A percentile compares a stretch with the other conserved stretches of the same genome.
These are phyloP conservation scores for Neoarthrinium moseri DNA, from an alignment of 2,329 filamentous ascomycete species.

Conservation along the genomic window DNA sequence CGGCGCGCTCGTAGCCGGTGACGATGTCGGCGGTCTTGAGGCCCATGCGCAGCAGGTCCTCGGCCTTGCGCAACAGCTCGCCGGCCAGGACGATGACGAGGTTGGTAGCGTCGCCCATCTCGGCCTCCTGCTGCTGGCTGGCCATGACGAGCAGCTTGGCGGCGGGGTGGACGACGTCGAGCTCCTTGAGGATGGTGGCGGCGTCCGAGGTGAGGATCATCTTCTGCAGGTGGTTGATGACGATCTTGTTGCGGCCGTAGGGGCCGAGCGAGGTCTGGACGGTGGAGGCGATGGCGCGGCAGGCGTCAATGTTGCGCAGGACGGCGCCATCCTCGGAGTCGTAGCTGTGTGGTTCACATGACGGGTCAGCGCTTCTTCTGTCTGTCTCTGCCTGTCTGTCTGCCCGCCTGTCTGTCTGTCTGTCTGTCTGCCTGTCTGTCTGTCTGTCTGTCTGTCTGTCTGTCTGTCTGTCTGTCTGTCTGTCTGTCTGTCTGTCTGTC, in stretches of 20 bases:
- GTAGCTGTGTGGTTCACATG: slow-evolving; percentile 64
- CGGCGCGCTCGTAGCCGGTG: slow-evolving; percentile 91
- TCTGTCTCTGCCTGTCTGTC: too few species aligned
- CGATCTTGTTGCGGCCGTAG: slow-evolving; percentile 98
- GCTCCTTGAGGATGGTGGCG: slow-evolving; percentile 92
- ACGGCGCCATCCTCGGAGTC: slow-evolving; percentile 99
- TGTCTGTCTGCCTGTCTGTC: too few species aligned
- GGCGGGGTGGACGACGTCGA: slow-evolving; percentile 97
- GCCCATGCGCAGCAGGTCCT: slow-evolving; percentile 94
- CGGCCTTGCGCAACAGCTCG: slow-evolving; percentile 93
- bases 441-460: too few species aligned
- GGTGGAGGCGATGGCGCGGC: slow-evolving; percentile 90
- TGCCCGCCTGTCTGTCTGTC: too few species aligned
- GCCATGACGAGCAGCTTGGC: slow-evolving; percentile 98
- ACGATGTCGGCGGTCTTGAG: slow-evolving; percentile 98
- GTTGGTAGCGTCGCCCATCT: slow-evolving; percentile 99
- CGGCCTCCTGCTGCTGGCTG: slow-evolving; percentile 95
- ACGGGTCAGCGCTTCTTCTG: too few species aligned
- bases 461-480: too few species aligned
- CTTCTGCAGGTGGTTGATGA: slow-evolving; percentile 99
- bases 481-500: slow-evolving; percentile 1
- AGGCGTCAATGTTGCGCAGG: slow-evolving; percentile 97
- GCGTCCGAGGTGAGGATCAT: slow-evolving; percentile 99
- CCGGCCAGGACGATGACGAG: slow-evolving; percentile 94
- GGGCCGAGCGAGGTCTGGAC: slow-evolving; percentile 96